Percentiles rank a stretch among this genome's conserved stretches.
phyloP scores from a whole-genome alignment of 306 rosid species.

The Pueraria montana region DNA sequence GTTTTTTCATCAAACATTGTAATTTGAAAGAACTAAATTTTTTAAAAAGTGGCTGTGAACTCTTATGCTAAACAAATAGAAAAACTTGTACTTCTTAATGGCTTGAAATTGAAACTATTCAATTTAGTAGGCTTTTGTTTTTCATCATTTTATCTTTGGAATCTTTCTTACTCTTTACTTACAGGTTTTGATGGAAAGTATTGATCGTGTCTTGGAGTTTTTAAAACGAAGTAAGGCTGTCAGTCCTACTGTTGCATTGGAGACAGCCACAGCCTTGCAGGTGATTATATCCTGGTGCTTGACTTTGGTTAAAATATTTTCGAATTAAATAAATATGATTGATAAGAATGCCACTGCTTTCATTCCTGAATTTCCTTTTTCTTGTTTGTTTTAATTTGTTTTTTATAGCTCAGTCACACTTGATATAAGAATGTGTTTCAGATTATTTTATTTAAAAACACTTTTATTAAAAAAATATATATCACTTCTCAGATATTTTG shows the following conservation, averaged over 20 bases:
- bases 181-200: constrained; percentile 87
- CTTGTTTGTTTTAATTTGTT: not conserved
- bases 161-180: constrained; percentile 40
- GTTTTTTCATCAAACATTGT: constrained; percentile 2
- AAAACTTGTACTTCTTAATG: constrained; percentile 4
- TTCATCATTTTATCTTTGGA: constrained; percentile 2
- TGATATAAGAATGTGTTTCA: not conserved
- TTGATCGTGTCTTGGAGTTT: constrained; percentile 87
- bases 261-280: constrained; percentile 98
- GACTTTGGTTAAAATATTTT: not conserved
- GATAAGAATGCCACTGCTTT: not conserved
- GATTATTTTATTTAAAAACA: not conserved
- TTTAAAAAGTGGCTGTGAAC: not conserved
- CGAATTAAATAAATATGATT: not conserved
- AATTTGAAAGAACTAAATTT: not conserved
- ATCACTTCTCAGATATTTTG: not conserved
- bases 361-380: constrained; percentile 6
- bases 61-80: not conserved
- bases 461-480: not conserved
- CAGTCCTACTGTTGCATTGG: constrained; percentile 92
- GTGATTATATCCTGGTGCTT: constrained; percentile 55
- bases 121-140: not conserved
- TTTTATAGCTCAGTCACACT: constrained; percentile 6
- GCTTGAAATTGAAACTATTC: constrained; percentile 24
- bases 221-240: constrained; percentile 90